Evolutionary conservation across 1,284 basidiomycete species (phyloP), one percentile per base, ranked within the genome.

Genomic region (Irpex rosettiformis): DNA sequence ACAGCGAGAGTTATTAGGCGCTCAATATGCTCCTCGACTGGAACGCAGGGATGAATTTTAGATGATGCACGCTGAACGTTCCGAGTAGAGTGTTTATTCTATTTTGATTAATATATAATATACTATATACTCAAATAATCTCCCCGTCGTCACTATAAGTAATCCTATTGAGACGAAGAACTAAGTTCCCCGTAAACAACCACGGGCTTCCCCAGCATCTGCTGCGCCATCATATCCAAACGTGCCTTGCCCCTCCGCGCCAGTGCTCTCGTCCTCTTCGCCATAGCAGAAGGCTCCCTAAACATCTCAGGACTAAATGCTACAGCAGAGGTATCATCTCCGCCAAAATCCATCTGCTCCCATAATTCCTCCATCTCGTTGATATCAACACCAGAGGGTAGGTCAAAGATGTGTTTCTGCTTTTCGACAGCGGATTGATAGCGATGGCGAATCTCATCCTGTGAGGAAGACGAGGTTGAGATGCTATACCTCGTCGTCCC

Each of bases 401-500:
- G 72, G 47, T 60, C 69, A 57, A 72, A 75, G 13, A 73, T 76
- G 13, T 71, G 72, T 65, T 76, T 75, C 60, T 83, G 77, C 30
- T 81, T 72, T 5, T 69, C 67, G 45, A 70, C 72, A 0, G 75
- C 73, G 0, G 13, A 68, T 0, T 61, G 61, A 4, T 79, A 69
- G 18, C 69, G 69, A 1, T 48, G 11, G 1, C 72, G 74, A 10
- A 84, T 74, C 10, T 72, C 65, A 0, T 52, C 65, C 45, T 70
- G 67, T 3, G 69, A 61, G 1, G 67, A 62, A 2, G 74, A 65
- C 10, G 78, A 70, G 29, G 72, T 75, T 0, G 70, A 70, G 51
- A 87, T 66, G 28, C 73, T 69, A 75, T 79, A 89, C n/a, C 79
- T 75, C 16, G 84, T 58, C 1, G 75, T 73, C 86, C 88, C 88